These are phyloP conservation scores for Arachis hypogaea DNA, from an alignment of 306 rosid genomes.

Conservation along the genomic window DNA sequence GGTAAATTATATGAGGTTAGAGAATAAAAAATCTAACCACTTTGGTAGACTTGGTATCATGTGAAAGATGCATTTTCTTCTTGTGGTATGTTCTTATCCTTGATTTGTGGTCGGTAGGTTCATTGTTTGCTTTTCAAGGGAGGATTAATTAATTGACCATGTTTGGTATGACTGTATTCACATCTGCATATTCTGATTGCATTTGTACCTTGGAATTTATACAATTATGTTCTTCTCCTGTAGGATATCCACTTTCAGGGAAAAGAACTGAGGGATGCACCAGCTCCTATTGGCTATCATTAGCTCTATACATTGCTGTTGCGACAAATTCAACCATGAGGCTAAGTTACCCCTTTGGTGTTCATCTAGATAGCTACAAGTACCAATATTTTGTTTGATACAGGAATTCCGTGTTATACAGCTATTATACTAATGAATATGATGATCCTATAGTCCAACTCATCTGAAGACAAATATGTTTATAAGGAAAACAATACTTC, in stretches of 20 bases:
- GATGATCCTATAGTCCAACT: slow-evolving; percentile 14
- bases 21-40: slow-evolving; percentile 8
- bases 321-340: background rate
- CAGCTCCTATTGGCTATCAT: slow-evolving; percentile 75
- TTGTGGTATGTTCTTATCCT: slow-evolving; percentile 21
- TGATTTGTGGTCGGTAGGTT: slow-evolving; percentile 1
- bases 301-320: slow-evolving; percentile 28
- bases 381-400: slow-evolving; percentile 14
- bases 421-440: background rate
- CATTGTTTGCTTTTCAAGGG: background rate
- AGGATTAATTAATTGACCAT: slow-evolving; percentile 8
- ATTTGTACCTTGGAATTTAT: background rate
- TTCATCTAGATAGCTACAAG: slow-evolving; percentile 9
- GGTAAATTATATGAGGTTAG: background rate
- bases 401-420: slow-evolving; percentile 8
- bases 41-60: background rate
- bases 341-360: background rate
- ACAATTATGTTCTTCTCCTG: slow-evolving; percentile 23
- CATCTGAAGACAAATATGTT: slow-evolving; percentile 14
- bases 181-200: slow-evolving; percentile 16
- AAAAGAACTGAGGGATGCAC: slow-evolving; percentile 70
- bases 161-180: background rate
- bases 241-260: slow-evolving; percentile 80
- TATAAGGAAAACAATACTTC: background rate
- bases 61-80: slow-evolving; percentile 13